Evolutionary conservation across 2,329 filamentous ascomycete species (phyloP), one percentile per base, ranked within the genome.

Genomic region (Emericellopsis cladophorae): DNA sequence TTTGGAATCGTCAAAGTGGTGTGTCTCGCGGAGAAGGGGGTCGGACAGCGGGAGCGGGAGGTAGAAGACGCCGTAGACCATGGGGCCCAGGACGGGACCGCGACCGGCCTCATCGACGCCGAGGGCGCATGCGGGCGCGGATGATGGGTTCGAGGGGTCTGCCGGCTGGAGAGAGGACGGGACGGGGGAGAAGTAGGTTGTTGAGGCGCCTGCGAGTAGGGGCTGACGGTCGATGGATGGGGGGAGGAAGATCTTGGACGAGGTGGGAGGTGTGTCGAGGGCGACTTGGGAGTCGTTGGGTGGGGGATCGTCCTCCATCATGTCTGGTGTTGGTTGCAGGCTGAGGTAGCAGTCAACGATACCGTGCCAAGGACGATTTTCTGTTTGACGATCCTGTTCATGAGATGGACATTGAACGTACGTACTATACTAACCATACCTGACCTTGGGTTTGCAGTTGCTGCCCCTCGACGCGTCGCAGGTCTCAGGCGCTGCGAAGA

Each of bases 1-100:
- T 65, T 96, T 96, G 58, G 84, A 93, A 68, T 96, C 90, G 68
- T 95, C 84, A 64, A 95, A 95, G 66, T 81, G 84, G 66, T 95
- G 82, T 4, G 79, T 77, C 31, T 76, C 63, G 40, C 85, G 82
- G 18, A 96, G 79, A 23, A 95, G 76, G 1, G 82, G 72, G 54
- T 81, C 79, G 22, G 81, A 74, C 23, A 79, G 67, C 0, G 78
- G 71, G 2, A 85, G 60, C 40, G 93, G 93, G 48, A 93, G 84
- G 65, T 74, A 79, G 64, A 81, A 81, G 52, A 80, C 66, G 48
- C 71, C 75, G 65, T 84, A 84, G 51, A 83, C 78, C 79, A 84
- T 81, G 51, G 69, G 81, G 49, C 85, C 90, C 11, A 96, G 74
- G n/a, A 95, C 90, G 21, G 90, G 90, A 2, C 90, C 90, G 54